Conservation (phyloP, 306 rosid species). For the Biancaea sappan region DNA sequence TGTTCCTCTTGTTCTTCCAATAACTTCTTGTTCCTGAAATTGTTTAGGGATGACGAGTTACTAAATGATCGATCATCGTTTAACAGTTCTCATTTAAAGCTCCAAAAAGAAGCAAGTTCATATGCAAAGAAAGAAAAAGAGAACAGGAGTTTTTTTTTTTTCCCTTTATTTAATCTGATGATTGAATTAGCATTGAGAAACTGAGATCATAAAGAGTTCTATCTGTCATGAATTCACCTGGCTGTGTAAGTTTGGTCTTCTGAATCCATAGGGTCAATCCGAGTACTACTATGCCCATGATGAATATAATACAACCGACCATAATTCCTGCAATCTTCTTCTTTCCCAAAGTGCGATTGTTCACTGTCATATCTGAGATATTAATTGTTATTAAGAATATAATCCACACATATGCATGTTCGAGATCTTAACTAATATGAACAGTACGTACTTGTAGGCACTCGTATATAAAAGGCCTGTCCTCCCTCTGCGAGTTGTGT, state of each 20-base stretch:
- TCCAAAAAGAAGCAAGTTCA: no score
- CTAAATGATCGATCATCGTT: neutral
- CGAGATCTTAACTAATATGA: neutral
- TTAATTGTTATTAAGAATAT: neutral
- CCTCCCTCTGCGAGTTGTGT: constrained; percentile 22
- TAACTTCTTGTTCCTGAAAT: neutral
- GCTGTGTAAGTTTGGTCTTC: neutral
- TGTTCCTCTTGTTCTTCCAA: neutral
- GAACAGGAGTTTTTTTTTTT: neutral
- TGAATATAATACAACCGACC: neutral
- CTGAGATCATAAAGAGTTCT: neutral
- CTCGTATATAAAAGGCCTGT: constrained; percentile 21
- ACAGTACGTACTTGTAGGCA: neutral
- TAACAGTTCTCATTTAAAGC: no score
- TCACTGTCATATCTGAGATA: neutral
- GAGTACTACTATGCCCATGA: neutral
- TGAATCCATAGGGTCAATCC: neutral
- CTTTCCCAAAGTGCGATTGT: neutral
- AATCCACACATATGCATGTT: neutral
- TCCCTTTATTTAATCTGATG: neutral
- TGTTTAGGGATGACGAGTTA: neutral
- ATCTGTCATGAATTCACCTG: constrained; percentile 5
- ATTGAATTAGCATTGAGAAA: neutral
- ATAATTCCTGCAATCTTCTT: constrained; percentile 17
- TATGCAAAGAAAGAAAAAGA: no score